Base-by-base conservation (phyloP, 768 basidiomycete genomes). In the Mycena rosella region DNA sequence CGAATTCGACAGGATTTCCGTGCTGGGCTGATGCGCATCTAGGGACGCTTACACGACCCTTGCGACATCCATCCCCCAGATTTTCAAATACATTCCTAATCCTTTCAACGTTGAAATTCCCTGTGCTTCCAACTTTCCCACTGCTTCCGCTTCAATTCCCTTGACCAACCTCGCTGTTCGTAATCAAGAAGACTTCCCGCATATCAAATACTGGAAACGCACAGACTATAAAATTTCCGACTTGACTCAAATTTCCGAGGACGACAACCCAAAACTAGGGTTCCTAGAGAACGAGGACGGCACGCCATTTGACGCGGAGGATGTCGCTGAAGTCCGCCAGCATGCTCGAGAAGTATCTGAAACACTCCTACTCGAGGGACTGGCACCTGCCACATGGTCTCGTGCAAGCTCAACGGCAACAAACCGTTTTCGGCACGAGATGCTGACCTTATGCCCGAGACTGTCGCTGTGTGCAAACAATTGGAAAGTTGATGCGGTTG, bases 211-310 rank as follows among this genome's bases (percentile, higher is more conserved):
- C 14, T 40, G 38, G 38, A 40, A 40, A 8, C 38, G 17, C 38
- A 10, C 38, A 15, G 38, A 40, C 38, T 13, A n/a, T n/a, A n/a
- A n/a, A n/a, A n/a, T 15, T 45, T 20, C 29, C 32, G 60, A 62
- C 17, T 5, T 34, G 44, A 48, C 42, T 18, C 17, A 3, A 6
- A 58, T 42, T 22, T 24, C 56, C 2, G 47, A 49, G 13, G 34
- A 53, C 22, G 26, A 44, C 5, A 44, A 53, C 2, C 18, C n/a
- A n/a, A 29, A 32, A 15, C 38, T 62, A 0, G 48, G 26, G 3
- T 62, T 62, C 34, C 49, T 62, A 2, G 49, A 53, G 40, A 49
- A 62, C n/a, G 6, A 24, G 8, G 38, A 62, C 26, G 60, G 60
- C 26, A 53, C 48, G 1, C 36, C 15, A 5, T 62, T 62, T 34